Percentiles rank a stretch among this genome's conserved stretches.
Conservation (phyloP, 352 stramenopile species). For the Phytopythium litorale region DNA sequence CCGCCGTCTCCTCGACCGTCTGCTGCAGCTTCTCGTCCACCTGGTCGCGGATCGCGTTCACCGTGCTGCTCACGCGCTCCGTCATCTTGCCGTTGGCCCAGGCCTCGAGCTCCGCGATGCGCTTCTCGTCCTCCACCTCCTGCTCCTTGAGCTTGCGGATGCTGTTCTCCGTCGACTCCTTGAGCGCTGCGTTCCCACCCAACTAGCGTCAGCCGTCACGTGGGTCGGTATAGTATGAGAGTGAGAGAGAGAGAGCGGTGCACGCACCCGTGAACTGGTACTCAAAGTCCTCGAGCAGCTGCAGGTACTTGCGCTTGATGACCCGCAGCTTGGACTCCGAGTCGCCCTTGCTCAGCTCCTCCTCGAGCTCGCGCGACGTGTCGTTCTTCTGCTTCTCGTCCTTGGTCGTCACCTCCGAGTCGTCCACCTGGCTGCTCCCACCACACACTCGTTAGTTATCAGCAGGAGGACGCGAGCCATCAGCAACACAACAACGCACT, state of each 20-base stretch:
- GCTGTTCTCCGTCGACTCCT: conserved; percentile 81
- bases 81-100: conserved; percentile 60
- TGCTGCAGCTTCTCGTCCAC: conserved; percentile 64
- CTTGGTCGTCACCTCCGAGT: conserved; percentile 38
- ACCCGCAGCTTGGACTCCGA: conserved; percentile 58
- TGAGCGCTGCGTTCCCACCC: conserved; percentile 29
- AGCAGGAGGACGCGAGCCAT: neutral
- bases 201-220: neutral
- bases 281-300: conserved; percentile 83
- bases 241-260: neutral
- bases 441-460: conserved; percentile 11
- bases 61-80: conserved; percentile 51
- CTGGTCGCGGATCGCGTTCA: conserved; percentile 59
- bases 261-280: conserved; percentile 59
- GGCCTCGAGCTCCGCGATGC: conserved; percentile 65
- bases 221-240: neutral
- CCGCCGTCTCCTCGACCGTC: conserved; percentile 68
- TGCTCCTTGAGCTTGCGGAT: conserved; percentile 78
- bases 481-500: conserved; percentile 36
- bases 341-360: conserved; percentile 40
- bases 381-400: conserved; percentile 65
- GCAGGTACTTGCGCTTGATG: conserved; percentile 76
- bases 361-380: conserved; percentile 46
- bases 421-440: conserved; percentile 49
- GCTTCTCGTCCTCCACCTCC: conserved; percentile 57